Conservation (phyloP, 257 asterid species). For the Striga asiatica region DNA sequence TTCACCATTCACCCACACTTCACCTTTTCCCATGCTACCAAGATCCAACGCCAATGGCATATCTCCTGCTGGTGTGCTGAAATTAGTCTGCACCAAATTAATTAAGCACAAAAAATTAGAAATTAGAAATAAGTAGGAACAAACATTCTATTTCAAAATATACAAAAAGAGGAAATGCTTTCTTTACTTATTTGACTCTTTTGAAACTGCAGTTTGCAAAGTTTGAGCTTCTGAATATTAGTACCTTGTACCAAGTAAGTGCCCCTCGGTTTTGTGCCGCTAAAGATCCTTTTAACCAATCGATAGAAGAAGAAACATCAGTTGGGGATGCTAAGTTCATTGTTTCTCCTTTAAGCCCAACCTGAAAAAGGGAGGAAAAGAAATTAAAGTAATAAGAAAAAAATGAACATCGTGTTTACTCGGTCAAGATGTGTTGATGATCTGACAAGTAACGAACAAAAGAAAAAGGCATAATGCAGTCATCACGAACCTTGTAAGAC, state of each 20-base stretch:
- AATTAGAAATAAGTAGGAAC: neutral
- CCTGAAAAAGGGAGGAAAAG: constrained; percentile 20
- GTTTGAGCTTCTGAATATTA: neutral
- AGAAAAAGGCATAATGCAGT: no score
- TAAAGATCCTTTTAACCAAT: constrained; percentile 50
- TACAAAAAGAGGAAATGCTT: neutral
- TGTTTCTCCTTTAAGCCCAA: constrained; percentile 82
- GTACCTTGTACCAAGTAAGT: constrained; percentile 92
- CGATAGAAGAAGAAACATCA: constrained; percentile 36
- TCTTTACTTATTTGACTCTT: no score
- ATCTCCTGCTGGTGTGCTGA: constrained; percentile 59
- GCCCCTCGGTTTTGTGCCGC: constrained; percentile 40
- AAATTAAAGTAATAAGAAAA: constrained; percentile 11
- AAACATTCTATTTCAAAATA: neutral
- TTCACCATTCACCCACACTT: constrained; percentile 86
- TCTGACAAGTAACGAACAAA: neutral
- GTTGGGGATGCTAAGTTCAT: constrained; percentile 57
- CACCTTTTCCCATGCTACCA: constrained; percentile 85
- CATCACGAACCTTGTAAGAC: constrained; percentile 86
- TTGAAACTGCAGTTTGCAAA: neutral
- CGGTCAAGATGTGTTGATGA: neutral
- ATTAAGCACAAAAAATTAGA: neutral
- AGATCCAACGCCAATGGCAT: constrained; percentile 77
- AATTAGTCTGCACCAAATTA: constrained; percentile 44
- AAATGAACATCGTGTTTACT: neutral